These are phyloP conservation scores for Wickerhamiella brachini DNA, from an alignment of 805 yeast genomes.

Conservation along the genomic window DNA sequence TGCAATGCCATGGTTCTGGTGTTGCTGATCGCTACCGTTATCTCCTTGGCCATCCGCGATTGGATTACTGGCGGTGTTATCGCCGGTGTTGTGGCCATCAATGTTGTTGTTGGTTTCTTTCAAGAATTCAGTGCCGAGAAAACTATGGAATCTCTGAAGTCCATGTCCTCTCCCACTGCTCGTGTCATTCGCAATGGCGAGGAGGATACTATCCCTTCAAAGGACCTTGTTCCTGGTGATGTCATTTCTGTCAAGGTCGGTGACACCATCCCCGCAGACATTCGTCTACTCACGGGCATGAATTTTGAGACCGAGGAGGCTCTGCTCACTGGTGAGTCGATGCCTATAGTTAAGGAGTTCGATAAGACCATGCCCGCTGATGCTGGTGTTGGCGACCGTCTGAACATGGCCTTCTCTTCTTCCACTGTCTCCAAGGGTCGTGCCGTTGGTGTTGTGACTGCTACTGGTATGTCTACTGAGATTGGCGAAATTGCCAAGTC, in stretches of 20 bases:
- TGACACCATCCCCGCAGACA: conserved; percentile 65
- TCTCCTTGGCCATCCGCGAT: conserved; percentile 58
- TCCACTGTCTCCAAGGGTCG: conserved; percentile 63
- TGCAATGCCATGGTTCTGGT: conserved; percentile 73
- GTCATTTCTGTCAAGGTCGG: conserved; percentile 50
- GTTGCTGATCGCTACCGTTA: conserved; percentile 51
- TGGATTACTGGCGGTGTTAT: conserved; percentile 79
- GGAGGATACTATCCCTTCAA: conserved; percentile 43
- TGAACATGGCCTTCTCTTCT: conserved; percentile 58
- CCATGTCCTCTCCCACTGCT: conserved; percentile 59
- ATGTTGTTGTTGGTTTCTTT: conserved; percentile 50
- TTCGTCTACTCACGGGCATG: conserved; percentile 41
- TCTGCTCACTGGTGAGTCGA: conserved; percentile 79
- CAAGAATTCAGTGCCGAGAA: conserved; percentile 67
- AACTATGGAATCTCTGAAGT: conserved; percentile 61
- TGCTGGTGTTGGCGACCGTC: conserved; percentile 66
- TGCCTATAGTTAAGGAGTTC: conserved; percentile 48
- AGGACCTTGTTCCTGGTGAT: conserved; percentile 63
- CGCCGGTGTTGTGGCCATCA: conserved; percentile 49
- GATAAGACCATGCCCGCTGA: conserved; percentile 77
- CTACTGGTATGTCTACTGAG: conserved; percentile 60
- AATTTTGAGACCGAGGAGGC: conserved; percentile 81
- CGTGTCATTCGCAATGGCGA: conserved; percentile 48
- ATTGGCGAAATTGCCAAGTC: conserved; percentile 62
- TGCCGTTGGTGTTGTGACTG: conserved; percentile 51